Evolutionary conservation across 768 basidiomycete genomes (phyloP), one percentile per base, ranked within the genome.

Genomic region (Mycena olivaceomarginata): DNA sequence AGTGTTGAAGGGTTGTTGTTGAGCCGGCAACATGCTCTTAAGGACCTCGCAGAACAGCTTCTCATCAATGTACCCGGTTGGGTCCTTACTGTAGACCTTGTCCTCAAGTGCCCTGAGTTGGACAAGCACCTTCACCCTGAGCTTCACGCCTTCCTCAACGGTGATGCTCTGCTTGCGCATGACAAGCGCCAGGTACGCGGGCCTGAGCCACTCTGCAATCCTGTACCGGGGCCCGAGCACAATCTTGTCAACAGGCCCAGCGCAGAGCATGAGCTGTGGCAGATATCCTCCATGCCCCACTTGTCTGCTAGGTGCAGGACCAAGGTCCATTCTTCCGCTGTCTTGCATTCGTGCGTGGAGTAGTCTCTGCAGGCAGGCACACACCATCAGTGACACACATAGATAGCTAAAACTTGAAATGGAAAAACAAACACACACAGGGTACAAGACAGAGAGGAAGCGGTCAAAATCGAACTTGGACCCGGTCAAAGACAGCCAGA

Each of bases 391-490:
- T 62, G 60, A 11, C 22, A 67, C 39, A 66, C 18, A 20, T 56
- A 56, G n/a, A 56, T 56, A 56, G 53, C n/a, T 56, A 64, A 40
- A n/a, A 65, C 41, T 46, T 31, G 31, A 31, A 31, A 31, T 31
- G 31, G 31, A n/a, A 65, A 48, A 57, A 22, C 9, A 70, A 40
- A 86, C 86, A 73, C 75, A 86, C 86, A 73, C 75, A 12, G 86
- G 86, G 74, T 86, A 85, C 68, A 86, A 82, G 22, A 86, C 79
- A 11, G 82, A 81, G 15, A 86, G 77, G 51, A 86, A 76, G 13
- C 83, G 77, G 60, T 87, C 85, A 70, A 87, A 85, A 59, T 85
- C 85, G 40, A 77, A 79, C 88, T 89, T 87, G 16, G 90, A 88
- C 65, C 91, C 83, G 9, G 81, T 70, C n/a, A 85, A 67, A 57